These are phyloP conservation scores for Tritrichomonas foetus DNA, from an alignment of 208 protist species.

Conservation along the genomic window DNA sequence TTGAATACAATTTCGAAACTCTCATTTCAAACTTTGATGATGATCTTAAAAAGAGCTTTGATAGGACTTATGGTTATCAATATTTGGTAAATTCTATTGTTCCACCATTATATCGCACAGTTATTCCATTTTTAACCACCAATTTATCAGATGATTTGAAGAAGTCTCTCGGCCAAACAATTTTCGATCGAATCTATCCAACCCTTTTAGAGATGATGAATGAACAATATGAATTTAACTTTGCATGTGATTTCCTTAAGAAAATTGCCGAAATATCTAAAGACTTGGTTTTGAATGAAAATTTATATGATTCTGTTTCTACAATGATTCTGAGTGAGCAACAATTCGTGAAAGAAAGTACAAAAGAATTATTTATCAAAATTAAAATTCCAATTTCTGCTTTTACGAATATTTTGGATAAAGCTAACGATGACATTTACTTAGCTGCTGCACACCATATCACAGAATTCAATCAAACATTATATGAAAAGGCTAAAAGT, in stretches of 20 bases:
- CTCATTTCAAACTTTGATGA: neutral
- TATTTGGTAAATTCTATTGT: neutral
- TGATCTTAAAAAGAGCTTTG: neutral
- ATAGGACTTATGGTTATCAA: neutral
- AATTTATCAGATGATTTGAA: neutral
- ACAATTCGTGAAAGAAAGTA: neutral
- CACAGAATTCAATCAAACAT: no score
- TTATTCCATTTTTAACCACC: neutral
- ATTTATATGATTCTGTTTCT: neutral
- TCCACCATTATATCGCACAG: neutral
- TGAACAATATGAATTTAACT: neutral
- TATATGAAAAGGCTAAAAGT: no score
- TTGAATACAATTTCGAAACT: neutral
- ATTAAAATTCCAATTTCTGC: no score
- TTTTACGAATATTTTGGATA: no score
- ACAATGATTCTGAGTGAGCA: neutral
- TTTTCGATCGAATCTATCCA: neutral
- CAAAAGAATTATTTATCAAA: neutral
- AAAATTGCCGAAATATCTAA: neutral
- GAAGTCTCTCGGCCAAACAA: neutral
- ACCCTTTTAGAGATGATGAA: neutral
- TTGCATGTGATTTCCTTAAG: neutral
- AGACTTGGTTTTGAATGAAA: neutral
- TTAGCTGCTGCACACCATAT: no score
- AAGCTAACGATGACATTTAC: no score